Conservation (phyloP, 805 yeast genomes). For the Ogataea zsoltii region DNA sequence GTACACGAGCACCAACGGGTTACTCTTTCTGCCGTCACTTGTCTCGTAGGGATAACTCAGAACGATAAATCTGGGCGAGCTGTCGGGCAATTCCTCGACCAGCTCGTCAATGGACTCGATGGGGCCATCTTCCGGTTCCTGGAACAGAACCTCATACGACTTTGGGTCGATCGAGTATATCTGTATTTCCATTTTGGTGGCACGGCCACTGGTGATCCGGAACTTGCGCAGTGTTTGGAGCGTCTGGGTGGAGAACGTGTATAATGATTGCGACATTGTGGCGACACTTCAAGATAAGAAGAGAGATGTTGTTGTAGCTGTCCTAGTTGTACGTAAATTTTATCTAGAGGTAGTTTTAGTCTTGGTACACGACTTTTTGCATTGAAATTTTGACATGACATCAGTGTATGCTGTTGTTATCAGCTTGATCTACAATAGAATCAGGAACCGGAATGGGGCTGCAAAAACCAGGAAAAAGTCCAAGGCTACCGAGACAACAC, state of each 20-base stretch:
- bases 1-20: slow-evolving; percentile 79
- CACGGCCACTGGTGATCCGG: slow-evolving; percentile 69
- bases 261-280: slow-evolving; percentile 51
- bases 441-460: too few relatives aligned
- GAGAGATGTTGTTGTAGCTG: too few relatives aligned
- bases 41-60: slow-evolving; percentile 73
- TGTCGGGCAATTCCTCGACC: slow-evolving; percentile 78
- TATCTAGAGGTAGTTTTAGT: too few relatives aligned
- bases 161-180: slow-evolving; percentile 59
- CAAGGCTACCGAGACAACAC: too few relatives aligned
- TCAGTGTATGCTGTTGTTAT: too few relatives aligned
- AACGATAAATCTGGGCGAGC: slow-evolving; percentile 72
- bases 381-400: too few relatives aligned
- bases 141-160: slow-evolving; percentile 51
- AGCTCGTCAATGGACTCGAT: slow-evolving; percentile 59
- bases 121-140: slow-evolving; percentile 42
- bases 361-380: too few relatives aligned
- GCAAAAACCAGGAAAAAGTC: too few relatives aligned
- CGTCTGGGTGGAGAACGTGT: slow-evolving; percentile 64
- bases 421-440: too few relatives aligned
- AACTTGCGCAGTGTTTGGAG: slow-evolving; percentile 63
- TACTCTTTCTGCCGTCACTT: slow-evolving; percentile 69
- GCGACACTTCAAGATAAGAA: not conserved
- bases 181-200: slow-evolving; percentile 59
- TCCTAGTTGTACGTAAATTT: too few relatives aligned